A percentile compares a stretch with the other conserved stretches of the same genome.
phyloP scores from a whole-genome alignment of 2,329 filamentous ascomycete genomes.

The Fusarium palustre region DNA sequence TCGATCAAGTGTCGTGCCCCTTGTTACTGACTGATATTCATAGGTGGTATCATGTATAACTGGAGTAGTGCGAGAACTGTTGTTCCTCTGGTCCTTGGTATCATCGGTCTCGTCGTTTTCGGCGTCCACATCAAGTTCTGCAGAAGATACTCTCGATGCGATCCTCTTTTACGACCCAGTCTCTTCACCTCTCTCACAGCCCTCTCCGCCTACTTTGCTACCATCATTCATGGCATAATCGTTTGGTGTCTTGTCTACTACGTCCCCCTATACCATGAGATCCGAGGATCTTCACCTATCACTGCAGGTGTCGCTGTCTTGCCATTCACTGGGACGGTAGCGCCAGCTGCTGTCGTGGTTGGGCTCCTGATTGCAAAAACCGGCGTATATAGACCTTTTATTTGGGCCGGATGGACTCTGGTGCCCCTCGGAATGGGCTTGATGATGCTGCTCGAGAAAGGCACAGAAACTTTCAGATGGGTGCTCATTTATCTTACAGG shows the following conservation, averaged over 20 bases:
- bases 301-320: constrained; percentile 63
- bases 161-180: constrained; percentile 40
- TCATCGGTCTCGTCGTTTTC: constrained; percentile 51
- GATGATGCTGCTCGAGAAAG: constrained; percentile 60
- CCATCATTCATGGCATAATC: constrained; percentile 40
- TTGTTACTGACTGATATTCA: constrained; percentile 6
- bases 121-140: constrained; percentile 38
- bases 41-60: constrained; percentile 71
- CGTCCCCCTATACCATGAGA: constrained; percentile 39
- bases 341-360: constrained; percentile 67
- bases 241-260: constrained; percentile 43
- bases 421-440: constrained; percentile 70
- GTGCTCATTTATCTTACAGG: constrained; percentile 71
- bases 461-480: constrained; percentile 67
- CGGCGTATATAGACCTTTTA: constrained; percentile 69
- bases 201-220: constrained; percentile 41
- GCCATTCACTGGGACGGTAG: constrained; percentile 71
- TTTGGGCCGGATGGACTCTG: constrained; percentile 72
- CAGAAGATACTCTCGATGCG: constrained; percentile 37
- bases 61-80: constrained; percentile 73
- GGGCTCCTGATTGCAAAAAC: constrained; percentile 67
- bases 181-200: constrained; percentile 43
- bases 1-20: not conserved
- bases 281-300: constrained; percentile 39
- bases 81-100: constrained; percentile 69